Evolutionary conservation across 176 grass and related monocot genomes (phyloP).

Genomic region (Cenchrus americanus): DNA sequence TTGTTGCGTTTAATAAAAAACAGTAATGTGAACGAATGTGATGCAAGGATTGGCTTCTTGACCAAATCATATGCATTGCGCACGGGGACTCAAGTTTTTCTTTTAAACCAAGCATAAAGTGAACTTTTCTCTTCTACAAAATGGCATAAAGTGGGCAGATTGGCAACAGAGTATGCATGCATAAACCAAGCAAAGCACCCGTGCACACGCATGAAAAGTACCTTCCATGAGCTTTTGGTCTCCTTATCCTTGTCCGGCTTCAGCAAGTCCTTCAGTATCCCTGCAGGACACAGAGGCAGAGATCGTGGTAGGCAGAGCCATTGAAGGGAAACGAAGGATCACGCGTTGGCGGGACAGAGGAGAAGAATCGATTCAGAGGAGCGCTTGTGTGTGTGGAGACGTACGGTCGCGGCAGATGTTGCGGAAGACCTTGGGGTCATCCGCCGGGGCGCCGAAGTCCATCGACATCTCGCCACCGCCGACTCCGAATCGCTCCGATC

Average conservation of each 20-base stretch:
- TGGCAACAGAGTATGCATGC: neutral
- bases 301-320: neutral
- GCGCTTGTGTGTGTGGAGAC: neutral
- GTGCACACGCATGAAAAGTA: neutral
- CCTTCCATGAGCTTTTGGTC: slow-evolving; percentile 86
- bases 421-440: slow-evolving; percentile 85
- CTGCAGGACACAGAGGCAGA: slow-evolving; percentile 37
- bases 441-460: slow-evolving; percentile 59
- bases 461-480: slow-evolving; percentile 57
- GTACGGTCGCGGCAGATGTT: slow-evolving; percentile 81
- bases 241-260: slow-evolving; percentile 69
- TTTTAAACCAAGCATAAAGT: too few relatives aligned
- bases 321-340: neutral
- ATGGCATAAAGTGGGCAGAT: neutral
- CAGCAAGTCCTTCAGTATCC: slow-evolving; percentile 84
- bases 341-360: neutral
- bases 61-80: neutral
- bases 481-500: neutral
- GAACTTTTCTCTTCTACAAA: neutral
- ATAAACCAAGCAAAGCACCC: neutral
- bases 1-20: neutral
- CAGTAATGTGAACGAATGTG: neutral
- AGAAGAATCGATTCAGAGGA: neutral
- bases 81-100: neutral
- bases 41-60: neutral